Evolutionary conservation across 306 rosid species (phyloP).

Genomic region (apple (Malus domestica)): DNA sequence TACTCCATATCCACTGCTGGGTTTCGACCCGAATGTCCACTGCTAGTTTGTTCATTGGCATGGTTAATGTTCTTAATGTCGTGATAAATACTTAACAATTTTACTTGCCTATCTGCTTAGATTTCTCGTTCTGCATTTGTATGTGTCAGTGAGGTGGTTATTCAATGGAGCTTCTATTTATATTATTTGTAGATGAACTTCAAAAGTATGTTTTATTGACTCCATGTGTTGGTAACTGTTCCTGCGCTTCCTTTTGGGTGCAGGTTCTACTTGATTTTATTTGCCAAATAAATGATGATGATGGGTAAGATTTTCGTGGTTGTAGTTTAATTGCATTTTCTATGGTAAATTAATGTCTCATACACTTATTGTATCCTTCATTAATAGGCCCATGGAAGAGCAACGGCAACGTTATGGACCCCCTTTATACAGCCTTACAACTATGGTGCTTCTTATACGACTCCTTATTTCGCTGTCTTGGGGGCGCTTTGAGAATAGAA

Average conservation of each 20-base stretch:
- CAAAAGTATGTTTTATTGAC: neutral
- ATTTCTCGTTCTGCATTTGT: neutral
- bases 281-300: slow-evolving; percentile 77
- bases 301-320: slow-evolving; percentile 53
- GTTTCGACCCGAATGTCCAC: neutral
- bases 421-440: slow-evolving; percentile 73
- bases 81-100: neutral
- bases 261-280: slow-evolving; percentile 92
- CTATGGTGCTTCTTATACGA: slow-evolving; percentile 56
- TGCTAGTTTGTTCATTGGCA: neutral
- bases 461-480: slow-evolving; percentile 59
- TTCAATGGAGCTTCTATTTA: neutral
- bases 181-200: slow-evolving; percentile 11
- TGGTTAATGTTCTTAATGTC: neutral
- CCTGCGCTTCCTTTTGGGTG: slow-evolving; percentile 18
- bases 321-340: neutral
- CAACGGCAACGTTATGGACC: slow-evolving; percentile 97
- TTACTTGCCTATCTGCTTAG: neutral
- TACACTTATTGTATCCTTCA: neutral
- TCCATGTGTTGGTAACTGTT: neutral
- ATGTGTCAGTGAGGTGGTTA: neutral
- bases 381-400: slow-evolving; percentile 94
- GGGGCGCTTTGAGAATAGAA: slow-evolving; percentile 54
- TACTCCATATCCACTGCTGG: neutral
- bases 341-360: neutral